Base-by-base conservation (phyloP, 176 grass and related monocot species). In the Cymbopogon citratus region DNA sequence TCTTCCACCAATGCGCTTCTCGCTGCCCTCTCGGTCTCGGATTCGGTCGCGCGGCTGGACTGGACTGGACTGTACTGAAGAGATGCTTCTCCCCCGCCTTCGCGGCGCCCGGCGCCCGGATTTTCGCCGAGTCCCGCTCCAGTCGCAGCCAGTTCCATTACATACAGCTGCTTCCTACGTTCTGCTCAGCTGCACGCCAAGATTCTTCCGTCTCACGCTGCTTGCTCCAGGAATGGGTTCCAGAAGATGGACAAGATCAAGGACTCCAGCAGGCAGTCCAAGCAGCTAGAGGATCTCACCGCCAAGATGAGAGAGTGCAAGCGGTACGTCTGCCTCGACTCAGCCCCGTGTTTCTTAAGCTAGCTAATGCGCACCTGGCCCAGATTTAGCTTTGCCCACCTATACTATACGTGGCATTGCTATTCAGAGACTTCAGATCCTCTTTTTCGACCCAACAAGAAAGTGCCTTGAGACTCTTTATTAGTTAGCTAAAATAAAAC, bases 231-330 rank as follows among this genome's bases (percentile, higher is more conserved):
- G 29, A 91, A 99, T 90, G 97, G 93, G 69, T 99, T 99, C 90
- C 93, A 93, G 80, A 99, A 99, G 82, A 86, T 99, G 60, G 97
- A 96, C 78, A 99, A 99, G 89, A 93, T 99, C 77, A 99, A 92
- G 89, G 97, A 99, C 76, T 40, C 89, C 26, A 99, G 86, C 79
- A 95, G 97, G 85, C 97, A 96, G 80, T 87, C 93, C 80, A 93
- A 93, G 56, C 89, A 96, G 81, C 81, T 96, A 66, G 97, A 99
- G 33, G 91, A 99, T 86, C 97, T 96, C 83, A 96, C 93, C 34
- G 93, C 64, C 45, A 99, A 93, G 82, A 99, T 99, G 97, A 91
- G 85, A 79, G 93, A 99, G 81, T 99, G 97, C 71, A 96, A 99
- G 83, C 87, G 89, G 97, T 96, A 84, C 18, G 87, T 75, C 45